Conservation (phyloP, 2,329 filamentous ascomycete species). For the Epichloe bromicola region DNA sequence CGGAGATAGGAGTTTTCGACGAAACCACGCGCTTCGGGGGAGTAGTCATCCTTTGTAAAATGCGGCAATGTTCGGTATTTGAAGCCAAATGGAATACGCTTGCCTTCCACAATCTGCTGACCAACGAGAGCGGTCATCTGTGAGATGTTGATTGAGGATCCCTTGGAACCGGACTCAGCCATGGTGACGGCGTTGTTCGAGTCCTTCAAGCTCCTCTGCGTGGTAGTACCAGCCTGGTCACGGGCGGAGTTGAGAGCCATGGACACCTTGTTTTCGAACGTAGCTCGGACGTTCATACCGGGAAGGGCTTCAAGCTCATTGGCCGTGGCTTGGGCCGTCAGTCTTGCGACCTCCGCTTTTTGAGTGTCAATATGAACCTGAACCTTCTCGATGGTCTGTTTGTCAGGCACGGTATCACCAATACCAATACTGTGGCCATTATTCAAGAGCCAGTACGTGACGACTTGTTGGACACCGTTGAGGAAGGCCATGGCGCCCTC, state of each 20-base stretch:
- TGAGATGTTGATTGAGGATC: slow-evolving; percentile 97
- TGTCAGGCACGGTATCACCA: slow-evolving; percentile 92
- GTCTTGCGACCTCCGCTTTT: slow-evolving; percentile 65
- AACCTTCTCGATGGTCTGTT: slow-evolving; percentile 70
- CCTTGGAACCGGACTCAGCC: slow-evolving; percentile 94
- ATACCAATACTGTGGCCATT: slow-evolving; percentile 97
- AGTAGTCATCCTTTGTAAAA: slow-evolving; percentile 99
- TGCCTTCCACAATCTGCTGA: slow-evolving; percentile 95
- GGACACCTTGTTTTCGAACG: slow-evolving; percentile 94
- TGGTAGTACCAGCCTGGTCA: slow-evolving; percentile 89
- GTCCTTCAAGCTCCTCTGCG: slow-evolving; percentile 86
- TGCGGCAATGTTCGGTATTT: slow-evolving; percentile 95
- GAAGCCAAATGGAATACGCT: slow-evolving; percentile 98
- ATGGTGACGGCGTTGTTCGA: slow-evolving; percentile 94
- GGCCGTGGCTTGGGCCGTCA: slow-evolving; percentile 67
- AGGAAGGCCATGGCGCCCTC: slow-evolving; percentile 86
- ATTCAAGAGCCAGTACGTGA: slow-evolving; percentile 95
- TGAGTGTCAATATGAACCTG: slow-evolving; percentile 68
- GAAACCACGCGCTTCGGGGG: slow-evolving; percentile 84
- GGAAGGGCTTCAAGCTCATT: slow-evolving; percentile 86
- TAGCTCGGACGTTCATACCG: slow-evolving; percentile 97
- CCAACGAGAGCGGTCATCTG: slow-evolving; percentile 98
- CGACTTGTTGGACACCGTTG: slow-evolving; percentile 85
- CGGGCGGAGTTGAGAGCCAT: slow-evolving; percentile 88
- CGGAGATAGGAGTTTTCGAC: slow-evolving; percentile 98